Conservation (phyloP, 192 early-diverging fungal species). For the Umbelopsis isabellina region DNA sequence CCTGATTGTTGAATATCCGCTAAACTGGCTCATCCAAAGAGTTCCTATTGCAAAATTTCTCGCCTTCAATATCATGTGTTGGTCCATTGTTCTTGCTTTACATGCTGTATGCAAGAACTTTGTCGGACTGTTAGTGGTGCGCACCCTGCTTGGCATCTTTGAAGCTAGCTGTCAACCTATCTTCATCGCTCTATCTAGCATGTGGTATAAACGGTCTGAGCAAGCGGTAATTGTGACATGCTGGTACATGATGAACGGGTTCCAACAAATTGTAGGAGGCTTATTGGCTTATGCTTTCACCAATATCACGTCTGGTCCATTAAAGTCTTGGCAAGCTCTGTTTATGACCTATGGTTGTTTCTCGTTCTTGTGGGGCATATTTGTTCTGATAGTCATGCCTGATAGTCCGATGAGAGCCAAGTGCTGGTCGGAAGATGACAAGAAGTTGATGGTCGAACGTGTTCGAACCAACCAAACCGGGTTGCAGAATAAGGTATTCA, state of each 20-base stretch:
- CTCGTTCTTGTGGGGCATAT: slow-evolving; percentile 12
- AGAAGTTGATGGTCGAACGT: slow-evolving; percentile 29
- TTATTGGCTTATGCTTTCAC: slow-evolving; percentile 28
- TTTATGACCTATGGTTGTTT: slow-evolving; percentile 24
- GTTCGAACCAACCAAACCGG: slow-evolving; percentile 27
- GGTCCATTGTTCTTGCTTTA: slow-evolving; percentile 2
- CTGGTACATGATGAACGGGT: slow-evolving; percentile 31
- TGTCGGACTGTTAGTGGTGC: not conserved
- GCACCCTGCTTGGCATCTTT: slow-evolving; percentile 21
- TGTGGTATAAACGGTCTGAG: slow-evolving; percentile 18
- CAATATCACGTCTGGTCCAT: slow-evolving; percentile 23
- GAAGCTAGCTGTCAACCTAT: slow-evolving; percentile 4
- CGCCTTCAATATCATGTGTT: slow-evolving; percentile 14
- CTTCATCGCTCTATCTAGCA: slow-evolving; percentile 9
- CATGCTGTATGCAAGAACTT: slow-evolving; percentile 13
- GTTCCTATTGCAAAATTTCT: slow-evolving; percentile 22
- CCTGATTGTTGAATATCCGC: slow-evolving; percentile 22
- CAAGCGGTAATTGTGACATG: slow-evolving; percentile 15
- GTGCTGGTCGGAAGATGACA: slow-evolving; percentile 27
- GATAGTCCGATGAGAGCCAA: slow-evolving; percentile 32
- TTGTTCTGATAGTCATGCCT: slow-evolving; percentile 22
- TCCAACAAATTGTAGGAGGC: slow-evolving; percentile 30
- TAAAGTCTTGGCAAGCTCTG: slow-evolving; percentile 30
- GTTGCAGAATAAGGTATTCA: slow-evolving; percentile 15
- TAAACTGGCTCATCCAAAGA: slow-evolving; percentile 23